Percentiles rank a stretch among this genome's conserved stretches.
Conservation (phyloP, 805 yeast genomes). For the Zygoascus bituminiphila region DNA sequence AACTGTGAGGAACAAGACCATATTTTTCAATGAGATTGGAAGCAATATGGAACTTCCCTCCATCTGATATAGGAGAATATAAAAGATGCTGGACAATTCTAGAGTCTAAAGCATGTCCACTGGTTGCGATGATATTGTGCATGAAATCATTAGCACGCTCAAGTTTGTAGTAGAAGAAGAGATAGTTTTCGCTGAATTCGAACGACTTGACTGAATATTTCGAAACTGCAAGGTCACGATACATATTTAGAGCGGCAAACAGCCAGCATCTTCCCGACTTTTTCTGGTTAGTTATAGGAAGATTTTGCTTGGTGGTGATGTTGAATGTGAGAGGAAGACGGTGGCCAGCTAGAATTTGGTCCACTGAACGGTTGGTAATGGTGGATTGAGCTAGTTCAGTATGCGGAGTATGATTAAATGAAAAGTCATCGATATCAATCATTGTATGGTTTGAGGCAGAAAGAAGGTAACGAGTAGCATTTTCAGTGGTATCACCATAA, state of each 20-base stretch:
- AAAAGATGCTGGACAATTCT: slow-evolving; percentile 61
- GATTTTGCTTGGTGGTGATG: slow-evolving; percentile 41
- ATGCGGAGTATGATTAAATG: neutral
- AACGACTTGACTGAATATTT: slow-evolving; percentile 56
- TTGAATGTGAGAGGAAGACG: slow-evolving; percentile 4
- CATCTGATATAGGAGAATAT: slow-evolving; percentile 63
- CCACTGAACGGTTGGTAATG: neutral
- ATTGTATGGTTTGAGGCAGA: neutral
- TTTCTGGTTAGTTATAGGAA: slow-evolving; percentile 67
- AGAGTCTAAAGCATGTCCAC: slow-evolving; percentile 56
- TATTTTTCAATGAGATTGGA: slow-evolving; percentile 68
- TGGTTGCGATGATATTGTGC: slow-evolving; percentile 66
- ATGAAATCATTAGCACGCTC: slow-evolving; percentile 77
- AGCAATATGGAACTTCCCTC: slow-evolving; percentile 86
- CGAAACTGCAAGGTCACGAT: slow-evolving; percentile 54
- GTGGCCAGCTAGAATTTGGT: neutral
- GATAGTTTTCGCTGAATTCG: slow-evolving; percentile 68
- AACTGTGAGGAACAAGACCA: slow-evolving; percentile 67
- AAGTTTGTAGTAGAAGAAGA: slow-evolving; percentile 78
- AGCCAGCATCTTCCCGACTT: slow-evolving; percentile 83
- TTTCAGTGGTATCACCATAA: too few relatives aligned
- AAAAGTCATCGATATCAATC: neutral
- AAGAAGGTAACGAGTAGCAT: too few relatives aligned
- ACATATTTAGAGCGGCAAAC: slow-evolving; percentile 71
- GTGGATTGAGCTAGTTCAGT: neutral